Percentiles rank a stretch among this genome's conserved stretches.
Conservation (phyloP, 2,329 filamentous ascomycete species). For the Sclerotinia glacialis region DNA sequence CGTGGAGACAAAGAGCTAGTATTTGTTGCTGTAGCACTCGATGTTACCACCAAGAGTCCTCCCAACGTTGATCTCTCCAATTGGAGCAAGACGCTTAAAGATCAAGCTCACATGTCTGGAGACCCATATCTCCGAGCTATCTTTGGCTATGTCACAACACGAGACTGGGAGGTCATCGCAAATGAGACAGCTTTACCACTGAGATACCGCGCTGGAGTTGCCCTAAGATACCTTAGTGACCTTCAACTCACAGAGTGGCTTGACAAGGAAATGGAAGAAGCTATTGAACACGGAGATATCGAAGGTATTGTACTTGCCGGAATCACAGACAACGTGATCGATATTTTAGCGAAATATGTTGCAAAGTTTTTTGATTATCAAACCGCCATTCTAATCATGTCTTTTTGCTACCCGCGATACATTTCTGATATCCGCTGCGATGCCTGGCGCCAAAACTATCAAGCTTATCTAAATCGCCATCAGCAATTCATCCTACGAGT, state of each 20-base stretch:
- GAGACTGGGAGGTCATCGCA: constrained; percentile 72
- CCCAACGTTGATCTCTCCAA: constrained; percentile 39
- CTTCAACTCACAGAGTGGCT: constrained; percentile 65
- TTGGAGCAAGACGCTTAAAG: constrained; percentile 37
- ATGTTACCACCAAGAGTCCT: constrained; percentile 56
- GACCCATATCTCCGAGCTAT: constrained; percentile 80
- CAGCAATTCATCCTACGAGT: constrained; percentile 71
- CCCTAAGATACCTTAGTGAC: constrained; percentile 64
- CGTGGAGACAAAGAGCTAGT: constrained; percentile 65
- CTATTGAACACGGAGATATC: constrained; percentile 65
- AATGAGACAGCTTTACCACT: constrained; percentile 71
- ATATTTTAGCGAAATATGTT: constrained; percentile 73
- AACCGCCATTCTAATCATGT: constrained; percentile 71
- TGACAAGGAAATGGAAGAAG: constrained; percentile 58
- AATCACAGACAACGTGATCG: constrained; percentile 68
- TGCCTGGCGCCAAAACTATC: constrained; percentile 70
- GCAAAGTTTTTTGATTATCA: constrained; percentile 75
- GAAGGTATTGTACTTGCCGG: constrained; percentile 77
- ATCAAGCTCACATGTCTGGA: constrained; percentile 49
- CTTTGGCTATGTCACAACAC: constrained; percentile 72
- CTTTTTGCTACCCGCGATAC: constrained; percentile 71
- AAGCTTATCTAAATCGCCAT: constrained; percentile 69
- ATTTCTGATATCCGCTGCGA: constrained; percentile 73
- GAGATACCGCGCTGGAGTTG: constrained; percentile 70
- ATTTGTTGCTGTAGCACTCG: constrained; percentile 65